Base-by-base conservation (phyloP, 495 filamentous ascomycete genomes). In the Tuber borchii region DNA sequence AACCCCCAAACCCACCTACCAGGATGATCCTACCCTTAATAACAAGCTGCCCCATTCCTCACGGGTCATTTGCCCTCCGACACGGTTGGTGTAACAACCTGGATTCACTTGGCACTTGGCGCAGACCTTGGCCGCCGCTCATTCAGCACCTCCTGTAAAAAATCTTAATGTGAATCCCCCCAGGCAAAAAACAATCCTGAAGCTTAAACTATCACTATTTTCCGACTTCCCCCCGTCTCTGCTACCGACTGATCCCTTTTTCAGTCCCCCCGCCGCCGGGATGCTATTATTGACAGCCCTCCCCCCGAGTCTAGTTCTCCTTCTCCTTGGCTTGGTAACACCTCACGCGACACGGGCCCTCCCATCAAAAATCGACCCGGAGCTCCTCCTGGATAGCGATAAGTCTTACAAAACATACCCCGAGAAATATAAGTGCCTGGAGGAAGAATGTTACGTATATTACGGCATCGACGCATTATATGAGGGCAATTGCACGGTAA, bases 101-200 rank as follows among this genome's bases (percentile, higher is more conserved):
- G 26, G 26, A 26, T 65, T 65, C 56, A 65, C 56, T 65, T 65
- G 56, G 56, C 56, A 65, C 56, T 65, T 65, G 56, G 56, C 56
- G 56, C 56, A 34, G 31, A 34, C 12, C 56, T 65, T 65, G 56
- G 56, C 56, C 56, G 26, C 56, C 14, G 56, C 51, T 61, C 51
- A 65, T 14, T 65, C 56, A 65, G 12, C 56, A 65, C 56, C 56
- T 65, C 56, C 56, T 65, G 56, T 65, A 65, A 65, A 34, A 34
- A 7, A 26, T 31, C 26, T 2, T 2, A 17, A 31, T 65, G 56
- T 34, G 26, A 65, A 6, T 65, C 17, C 56, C 56, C 56, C 26
- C 26, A 14, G 9, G n/a, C 22, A 48, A 48, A 34, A 34, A 65
- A 65, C 17, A 19, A 31, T 65, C 26, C 0, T 26, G 56, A 65